These are phyloP conservation scores for Mesembryanthemum crystallinum DNA, from an alignment of 148 eudicot species.

Conservation along the genomic window DNA sequence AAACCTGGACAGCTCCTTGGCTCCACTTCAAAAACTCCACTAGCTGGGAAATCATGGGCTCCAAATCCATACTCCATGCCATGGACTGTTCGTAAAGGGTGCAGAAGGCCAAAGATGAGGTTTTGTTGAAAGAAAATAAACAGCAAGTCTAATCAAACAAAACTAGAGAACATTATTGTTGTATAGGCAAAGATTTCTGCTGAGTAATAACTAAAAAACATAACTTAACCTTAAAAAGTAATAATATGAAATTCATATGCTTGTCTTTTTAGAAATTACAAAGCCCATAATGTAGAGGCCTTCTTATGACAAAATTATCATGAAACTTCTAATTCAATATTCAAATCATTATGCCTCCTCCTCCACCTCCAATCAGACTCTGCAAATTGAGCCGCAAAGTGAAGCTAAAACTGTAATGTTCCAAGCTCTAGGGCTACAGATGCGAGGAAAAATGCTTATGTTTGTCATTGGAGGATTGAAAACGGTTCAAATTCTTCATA, in stretches of 20 bases:
- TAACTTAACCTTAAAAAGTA: neutral
- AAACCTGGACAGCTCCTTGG: constrained; percentile 86
- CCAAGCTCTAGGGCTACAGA: neutral
- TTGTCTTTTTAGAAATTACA: neutral
- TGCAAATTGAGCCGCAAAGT: neutral
- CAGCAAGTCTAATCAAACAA: neutral
- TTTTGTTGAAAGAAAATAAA: constrained; percentile 2
- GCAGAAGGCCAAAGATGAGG: neutral
- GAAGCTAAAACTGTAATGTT: neutral
- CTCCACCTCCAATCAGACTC: neutral
- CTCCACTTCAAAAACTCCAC: constrained; percentile 88
- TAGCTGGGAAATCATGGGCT: constrained; percentile 72
- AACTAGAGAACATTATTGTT: too few relatives aligned
- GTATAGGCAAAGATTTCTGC: neutral
- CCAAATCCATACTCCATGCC: constrained; percentile 94
- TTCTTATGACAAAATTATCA: neutral
- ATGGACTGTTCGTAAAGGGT: constrained; percentile 44
- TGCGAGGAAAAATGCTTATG: neutral
- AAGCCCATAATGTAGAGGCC: neutral
- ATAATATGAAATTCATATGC: neutral
- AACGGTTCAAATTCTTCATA: neutral
- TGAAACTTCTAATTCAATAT: neutral
- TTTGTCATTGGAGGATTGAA: neutral
- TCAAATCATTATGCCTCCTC: neutral
- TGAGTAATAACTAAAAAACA: neutral